Evolutionary conservation across 352 stramenopile species (phyloP), one percentile per base, ranked within the genome.

Genomic region (Globisporangium viniferum): DNA sequence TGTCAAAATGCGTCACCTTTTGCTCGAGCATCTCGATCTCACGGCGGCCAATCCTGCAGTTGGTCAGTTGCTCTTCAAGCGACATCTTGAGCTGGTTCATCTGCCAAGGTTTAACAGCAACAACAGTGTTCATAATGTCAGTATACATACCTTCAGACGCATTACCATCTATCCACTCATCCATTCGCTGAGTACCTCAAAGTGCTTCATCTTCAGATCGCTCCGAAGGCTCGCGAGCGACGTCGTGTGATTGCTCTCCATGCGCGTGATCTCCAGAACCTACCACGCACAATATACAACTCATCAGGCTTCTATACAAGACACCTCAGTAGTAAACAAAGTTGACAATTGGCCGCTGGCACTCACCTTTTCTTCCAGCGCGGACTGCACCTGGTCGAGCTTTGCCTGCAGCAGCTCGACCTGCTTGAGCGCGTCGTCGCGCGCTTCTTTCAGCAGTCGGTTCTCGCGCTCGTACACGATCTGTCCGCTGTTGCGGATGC

Each of bases 171-270:
- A 46, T 33, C 18, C 18, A 49, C 20, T 10, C 53, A 46, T 33
- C 18, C 7, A n/a, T 9, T 10, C 20, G 5, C 15, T 46, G 35
- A 24, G 24, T 46, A 84, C 81, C 78, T 94, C 86, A 66, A 92
- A 94, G 62, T 90, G 81, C 64, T 81, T 84, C 79, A 94, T 92
- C 67, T 92, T 94, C 35, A 94, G 66, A 31, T 94, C 82, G 56
- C 84, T 91, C 33, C 82, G 81, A 0, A 78, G 46, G 5, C 71
- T 68, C 44, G 86, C 76, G 10, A 91, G 61, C 18, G 77, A 62
- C 4, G 79, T 87, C 15, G 77, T 77, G 64, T 90, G 82, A 10
- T 68, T 61, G 61, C 78, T 87, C 31, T 92, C 86, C 66, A 77
- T 67, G 5, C 82, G 75, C 22, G 79, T 90, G 18, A 71, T 58